A percentile compares a stretch with the other conserved stretches of the same genome.
These are phyloP conservation scores for Talaromyces ruber DNA, from an alignment of 495 filamentous ascomycete species.

Conservation along the genomic window DNA sequence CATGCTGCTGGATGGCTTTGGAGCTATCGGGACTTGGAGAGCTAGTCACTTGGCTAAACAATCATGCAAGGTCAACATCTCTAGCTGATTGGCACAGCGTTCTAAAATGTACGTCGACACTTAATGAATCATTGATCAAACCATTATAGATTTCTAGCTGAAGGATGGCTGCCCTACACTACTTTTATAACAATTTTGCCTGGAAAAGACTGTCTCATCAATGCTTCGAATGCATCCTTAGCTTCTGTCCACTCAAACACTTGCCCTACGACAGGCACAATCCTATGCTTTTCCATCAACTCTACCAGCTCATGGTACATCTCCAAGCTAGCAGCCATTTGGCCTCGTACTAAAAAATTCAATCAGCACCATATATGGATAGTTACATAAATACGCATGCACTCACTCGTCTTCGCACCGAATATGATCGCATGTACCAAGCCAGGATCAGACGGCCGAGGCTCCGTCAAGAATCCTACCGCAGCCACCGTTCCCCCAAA, in stretches of 20 bases:
- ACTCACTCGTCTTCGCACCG: not conserved
- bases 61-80: no score
- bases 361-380: not conserved
- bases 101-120: no score
- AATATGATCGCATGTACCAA: not conserved
- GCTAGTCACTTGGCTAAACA: no score
- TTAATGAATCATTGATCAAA: no score
- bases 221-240: not conserved
- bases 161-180: not conserved
- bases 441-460: not conserved
- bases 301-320: not conserved
- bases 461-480: constrained; percentile 32
- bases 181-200: not conserved
- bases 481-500: constrained; percentile 51
- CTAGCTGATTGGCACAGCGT: no score
- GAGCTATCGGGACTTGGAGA: no score
- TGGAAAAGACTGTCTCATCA: not conserved
- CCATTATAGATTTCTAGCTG: no score
- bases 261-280: not conserved
- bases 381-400: not conserved
- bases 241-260: not conserved
- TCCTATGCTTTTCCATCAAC: not conserved
- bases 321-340: not conserved
- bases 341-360: not conserved
- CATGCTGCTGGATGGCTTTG: no score